Base-by-base conservation (phyloP, 78 protist genomes). In the Mantamonas sphyraenae region DNA sequence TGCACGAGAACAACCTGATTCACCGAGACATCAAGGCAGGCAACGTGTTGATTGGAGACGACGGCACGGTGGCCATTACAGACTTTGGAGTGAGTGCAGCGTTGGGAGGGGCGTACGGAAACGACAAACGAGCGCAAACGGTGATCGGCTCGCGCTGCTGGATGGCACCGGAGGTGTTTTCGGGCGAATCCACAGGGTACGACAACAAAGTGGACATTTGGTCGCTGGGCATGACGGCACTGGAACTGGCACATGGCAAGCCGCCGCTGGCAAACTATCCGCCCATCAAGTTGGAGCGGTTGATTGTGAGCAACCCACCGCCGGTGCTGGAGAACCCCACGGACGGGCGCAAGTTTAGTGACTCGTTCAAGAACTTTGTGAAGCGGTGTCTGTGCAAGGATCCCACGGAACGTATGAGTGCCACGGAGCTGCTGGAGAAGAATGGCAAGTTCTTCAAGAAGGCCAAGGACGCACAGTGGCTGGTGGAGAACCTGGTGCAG, bases 131-230 rank as follows among this genome's bases (percentile, higher is more conserved):
- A 9, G 74, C 81, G 14, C 77, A 66, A 42, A 82, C 90, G 4
- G 71, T 85, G 2, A 83, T 82, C 20, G 94, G 94, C 22, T 79
- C 94, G n/a, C 94, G 90, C 16, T 82, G 79, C 53, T 89, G 94
- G 94, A 89, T 89, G 90, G 85, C 90, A 0, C 94, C 94, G 0
- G 93, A 78, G 79, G 75, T 82, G 51, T 28, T 68, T 7, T 20
- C 22, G 22, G 34, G 62, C 38, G 61, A 51, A 17, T 5, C 31
- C 37, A 61, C 42, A 1, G 0, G 30, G 3, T 83, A 81, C 40
- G 73, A 34, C 55, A 14, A 3, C 8, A 39, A 39, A 33, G 71
- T 68, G 9, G 88, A 83, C 68, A 59, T 83, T 0, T 83, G 79
- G 82, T 76, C 88, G 28, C 51, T 83, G 0, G 88, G 88, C 12